Conservation (phyloP, 1,284 basidiomycete species). For the Macrocybe sp. region DNA sequence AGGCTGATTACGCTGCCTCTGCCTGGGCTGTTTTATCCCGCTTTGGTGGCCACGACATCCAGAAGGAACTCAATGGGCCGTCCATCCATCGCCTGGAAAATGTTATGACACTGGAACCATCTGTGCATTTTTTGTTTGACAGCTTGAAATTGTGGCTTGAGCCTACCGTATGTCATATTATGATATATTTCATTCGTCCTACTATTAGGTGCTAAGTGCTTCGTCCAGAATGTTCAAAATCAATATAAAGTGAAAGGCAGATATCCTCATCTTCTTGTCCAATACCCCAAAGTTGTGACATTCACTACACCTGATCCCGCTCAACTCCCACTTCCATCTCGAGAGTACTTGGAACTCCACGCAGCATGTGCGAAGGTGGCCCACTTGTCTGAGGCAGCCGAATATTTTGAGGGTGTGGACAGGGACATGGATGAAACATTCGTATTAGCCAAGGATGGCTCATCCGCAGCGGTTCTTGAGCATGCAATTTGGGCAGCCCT, state of each 20-base stretch:
- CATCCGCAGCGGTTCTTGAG: slow-evolving; percentile 7
- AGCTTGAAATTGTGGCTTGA: slow-evolving; percentile 24
- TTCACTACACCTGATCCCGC: slow-evolving; percentile 2
- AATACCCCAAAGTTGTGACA: neutral
- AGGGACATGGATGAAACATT: slow-evolving; percentile 10
- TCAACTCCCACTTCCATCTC: slow-evolving; percentile 12
- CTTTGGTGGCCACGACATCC: too few species aligned
- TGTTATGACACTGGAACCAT: slow-evolving; percentile 20
- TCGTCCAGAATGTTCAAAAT: too few species aligned
- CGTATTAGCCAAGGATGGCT: slow-evolving; percentile 10
- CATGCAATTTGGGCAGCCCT: too few species aligned
- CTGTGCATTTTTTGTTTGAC: slow-evolving; percentile 20
- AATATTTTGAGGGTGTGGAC: slow-evolving; percentile 12
- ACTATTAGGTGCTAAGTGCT: too few species aligned
- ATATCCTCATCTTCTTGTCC: neutral
- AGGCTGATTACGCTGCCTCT: slow-evolving; percentile 8
- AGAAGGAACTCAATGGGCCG: slow-evolving; percentile 20
- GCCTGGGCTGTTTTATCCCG: slow-evolving; percentile 6
- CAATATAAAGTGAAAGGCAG: too few species aligned
- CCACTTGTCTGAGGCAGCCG: slow-evolving; percentile 18
- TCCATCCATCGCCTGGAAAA: slow-evolving; percentile 25
- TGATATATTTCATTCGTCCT: too few species aligned
- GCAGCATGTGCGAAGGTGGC: slow-evolving; percentile 20
- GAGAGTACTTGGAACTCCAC: slow-evolving; percentile 13
- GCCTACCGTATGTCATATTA: too few species aligned